Evolutionary conservation across 1,284 basidiomycete genomes (phyloP).

Genomic region (Sparassis latifolia): DNA sequence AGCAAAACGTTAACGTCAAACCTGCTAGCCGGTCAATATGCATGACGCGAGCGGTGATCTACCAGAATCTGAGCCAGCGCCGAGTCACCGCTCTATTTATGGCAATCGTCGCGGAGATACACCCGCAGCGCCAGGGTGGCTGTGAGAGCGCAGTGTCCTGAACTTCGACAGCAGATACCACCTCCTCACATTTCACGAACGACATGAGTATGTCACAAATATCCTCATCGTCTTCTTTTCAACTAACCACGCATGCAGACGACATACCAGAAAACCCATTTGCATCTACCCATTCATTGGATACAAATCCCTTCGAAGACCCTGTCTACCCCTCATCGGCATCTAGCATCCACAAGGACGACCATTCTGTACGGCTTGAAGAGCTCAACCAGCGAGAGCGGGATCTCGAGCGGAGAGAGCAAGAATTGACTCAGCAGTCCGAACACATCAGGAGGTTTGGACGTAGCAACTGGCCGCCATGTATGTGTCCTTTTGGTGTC

Average conservation of each 20-base stretch:
- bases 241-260: constrained; percentile 18
- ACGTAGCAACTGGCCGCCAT: constrained; percentile 86
- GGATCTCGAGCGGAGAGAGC: constrained; percentile 75
- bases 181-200: not conserved
- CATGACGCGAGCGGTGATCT: too few relatives aligned
- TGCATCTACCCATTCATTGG: constrained; percentile 76
- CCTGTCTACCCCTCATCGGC: constrained; percentile 27
- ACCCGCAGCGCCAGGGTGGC: too few relatives aligned
- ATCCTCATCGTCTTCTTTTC: not conserved
- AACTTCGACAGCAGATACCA: not conserved
- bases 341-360: constrained; percentile 24
- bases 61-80: too few relatives aligned
- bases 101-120: too few relatives aligned
- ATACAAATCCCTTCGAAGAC: constrained; percentile 81
- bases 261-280: constrained; percentile 66
- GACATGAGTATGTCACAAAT: constrained; percentile 13
- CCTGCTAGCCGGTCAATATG: too few relatives aligned
- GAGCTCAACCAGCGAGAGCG: constrained; percentile 69
- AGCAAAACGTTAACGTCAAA: too few relatives aligned
- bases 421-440: constrained; percentile 57
- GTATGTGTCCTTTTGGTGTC: constrained; percentile 36
- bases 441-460: constrained; percentile 77
- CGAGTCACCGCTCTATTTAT: too few relatives aligned
- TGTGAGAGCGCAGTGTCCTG: not conserved
- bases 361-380: constrained; percentile 40